Evolutionary conservation across 768 basidiomycete genomes (phyloP).

Genomic region (Pleurotus eryngii): DNA sequence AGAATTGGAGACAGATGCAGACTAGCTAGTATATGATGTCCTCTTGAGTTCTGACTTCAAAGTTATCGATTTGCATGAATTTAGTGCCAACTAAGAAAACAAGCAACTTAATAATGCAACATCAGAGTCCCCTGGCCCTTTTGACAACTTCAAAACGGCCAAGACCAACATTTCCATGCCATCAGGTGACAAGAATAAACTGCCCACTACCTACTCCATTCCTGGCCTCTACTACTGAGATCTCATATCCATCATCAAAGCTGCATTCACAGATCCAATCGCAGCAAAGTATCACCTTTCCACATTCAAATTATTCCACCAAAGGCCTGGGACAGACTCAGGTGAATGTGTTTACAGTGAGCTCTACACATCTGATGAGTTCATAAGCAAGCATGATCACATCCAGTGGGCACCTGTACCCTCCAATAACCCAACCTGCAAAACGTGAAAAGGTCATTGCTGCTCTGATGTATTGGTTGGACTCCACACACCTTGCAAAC

Average conservation of each 20-base stretch:
- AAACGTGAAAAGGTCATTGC: conserved; percentile 23
- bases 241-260: conserved; percentile 21
- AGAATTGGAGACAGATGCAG: conserved; percentile 23
- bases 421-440: conserved; percentile 9
- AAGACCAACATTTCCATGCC: conserved; percentile 26
- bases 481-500: conserved; percentile 15
- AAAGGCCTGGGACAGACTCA: not conserved
- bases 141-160: conserved; percentile 11
- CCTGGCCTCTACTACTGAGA: conserved; percentile 21
- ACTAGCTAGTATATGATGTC: conserved; percentile 23
- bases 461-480: conserved; percentile 26
- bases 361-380: conserved; percentile 16
- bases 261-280: conserved; percentile 15
- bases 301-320: conserved; percentile 21
- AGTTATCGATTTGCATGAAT: conserved; percentile 8
- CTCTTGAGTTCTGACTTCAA: conserved; percentile 20
- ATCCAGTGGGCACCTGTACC: conserved; percentile 9
- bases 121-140: conserved; percentile 8
- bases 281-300: conserved; percentile 19
- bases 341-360: conserved; percentile 8
- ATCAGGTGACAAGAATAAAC: conserved; percentile 10
- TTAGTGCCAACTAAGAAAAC: conserved; percentile 16
- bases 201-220: conserved; percentile 19
- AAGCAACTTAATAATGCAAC: conserved; percentile 14
- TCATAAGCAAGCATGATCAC: conserved; percentile 14